These are phyloP conservation scores for Amborella trichopoda DNA, from an alignment of 164 flowering plant genomes.

Conservation along the genomic window DNA sequence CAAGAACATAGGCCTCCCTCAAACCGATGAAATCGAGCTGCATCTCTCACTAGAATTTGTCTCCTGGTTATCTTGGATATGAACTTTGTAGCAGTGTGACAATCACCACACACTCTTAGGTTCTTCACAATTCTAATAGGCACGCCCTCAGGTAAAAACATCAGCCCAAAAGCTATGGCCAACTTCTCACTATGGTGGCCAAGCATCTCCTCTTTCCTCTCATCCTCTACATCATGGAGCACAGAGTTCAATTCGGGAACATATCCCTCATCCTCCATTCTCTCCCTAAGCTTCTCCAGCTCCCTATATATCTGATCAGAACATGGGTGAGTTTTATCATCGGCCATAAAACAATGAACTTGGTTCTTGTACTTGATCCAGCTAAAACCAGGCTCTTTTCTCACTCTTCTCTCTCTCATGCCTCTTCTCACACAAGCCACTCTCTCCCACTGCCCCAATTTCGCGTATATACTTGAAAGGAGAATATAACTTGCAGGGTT, in stretches of 20 bases:
- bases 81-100: conserved; percentile 75
- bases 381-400: conserved; percentile 81
- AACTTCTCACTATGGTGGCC: conserved; percentile 19
- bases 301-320: conserved; percentile 49
- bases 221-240: conserved; percentile 17
- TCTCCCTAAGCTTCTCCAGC: conserved; percentile 10
- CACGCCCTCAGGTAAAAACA: conserved; percentile 15
- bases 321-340: conserved; percentile 53
- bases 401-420: conserved; percentile 55
- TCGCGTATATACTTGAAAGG: conserved; percentile 71
- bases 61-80: conserved; percentile 12
- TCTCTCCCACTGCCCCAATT: conserved; percentile 57
- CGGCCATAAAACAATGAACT: conserved; percentile 69
- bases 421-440: conserved; percentile 60
- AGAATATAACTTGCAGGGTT: conserved; percentile 76
- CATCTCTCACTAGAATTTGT: conserved; percentile 15
- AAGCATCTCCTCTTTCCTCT: conserved; percentile 18
- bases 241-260: conserved; percentile 15
- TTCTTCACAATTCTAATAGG: conserved; percentile 14
- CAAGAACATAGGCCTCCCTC: conserved; percentile 79
- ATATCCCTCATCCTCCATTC: conserved; percentile 15
- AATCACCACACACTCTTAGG: conserved; percentile 46
- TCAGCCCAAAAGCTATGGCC: conserved; percentile 21
- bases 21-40: conserved; percentile 66
- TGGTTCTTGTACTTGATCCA: conserved; percentile 76